phyloP scores from a whole-genome alignment of 805 yeast genomes.

The Monosporozyma servazzii region DNA sequence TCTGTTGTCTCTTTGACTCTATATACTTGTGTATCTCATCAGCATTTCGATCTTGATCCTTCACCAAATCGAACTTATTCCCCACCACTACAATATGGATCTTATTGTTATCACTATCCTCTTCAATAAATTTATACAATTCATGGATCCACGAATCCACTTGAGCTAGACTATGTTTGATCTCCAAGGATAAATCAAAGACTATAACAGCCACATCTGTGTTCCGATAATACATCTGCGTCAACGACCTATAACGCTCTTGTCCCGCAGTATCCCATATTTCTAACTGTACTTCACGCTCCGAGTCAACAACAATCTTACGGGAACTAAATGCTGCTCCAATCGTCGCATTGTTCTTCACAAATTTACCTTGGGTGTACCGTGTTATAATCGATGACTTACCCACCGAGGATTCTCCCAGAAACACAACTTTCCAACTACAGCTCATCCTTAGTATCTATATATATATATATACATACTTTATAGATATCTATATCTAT shows the following conservation, averaged over 20 bases:
- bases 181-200: constrained; percentile 52
- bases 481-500: not conserved
- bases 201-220: constrained; percentile 76
- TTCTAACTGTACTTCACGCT: constrained; percentile 52
- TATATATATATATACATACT: no score
- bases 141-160: constrained; percentile 80
- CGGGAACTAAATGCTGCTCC: constrained; percentile 81
- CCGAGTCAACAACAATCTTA: constrained; percentile 44
- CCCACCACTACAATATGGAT: constrained; percentile 59
- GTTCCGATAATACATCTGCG: constrained; percentile 77
- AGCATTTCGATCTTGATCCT: constrained; percentile 32
- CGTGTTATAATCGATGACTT: constrained; percentile 59
- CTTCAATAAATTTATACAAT: constrained; percentile 34
- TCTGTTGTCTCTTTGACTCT: not conserved
- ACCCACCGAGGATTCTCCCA: constrained; percentile 65
- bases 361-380: constrained; percentile 65
- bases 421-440: constrained; percentile 41
- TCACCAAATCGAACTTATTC: constrained; percentile 57
- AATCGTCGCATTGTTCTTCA: constrained; percentile 70
- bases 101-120: constrained; percentile 47
- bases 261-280: constrained; percentile 89
- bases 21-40: constrained; percentile 6
- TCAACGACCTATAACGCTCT: constrained; percentile 65
- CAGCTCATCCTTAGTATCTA: constrained; percentile 3
- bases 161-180: constrained; percentile 50